These are phyloP conservation scores for Dicorynia guianensis DNA, from an alignment of 306 rosid species.

Conservation along the genomic window DNA sequence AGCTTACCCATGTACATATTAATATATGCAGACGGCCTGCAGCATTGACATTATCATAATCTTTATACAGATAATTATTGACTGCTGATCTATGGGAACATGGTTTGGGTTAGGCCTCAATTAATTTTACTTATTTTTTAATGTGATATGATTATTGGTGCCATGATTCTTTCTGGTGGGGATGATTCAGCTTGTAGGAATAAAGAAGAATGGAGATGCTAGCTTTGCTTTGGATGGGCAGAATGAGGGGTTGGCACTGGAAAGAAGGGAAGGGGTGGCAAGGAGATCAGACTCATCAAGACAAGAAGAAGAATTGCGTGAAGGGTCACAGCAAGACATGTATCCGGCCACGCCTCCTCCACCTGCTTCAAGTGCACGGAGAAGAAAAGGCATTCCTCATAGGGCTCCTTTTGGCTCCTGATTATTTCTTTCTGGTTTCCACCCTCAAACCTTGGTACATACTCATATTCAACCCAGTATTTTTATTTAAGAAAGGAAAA, in stretches of 20 bases:
- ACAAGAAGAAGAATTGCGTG: slow-evolving; percentile 71
- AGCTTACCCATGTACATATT: neutral
- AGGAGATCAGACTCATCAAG: slow-evolving; percentile 48
- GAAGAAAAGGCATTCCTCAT: slow-evolving; percentile 98
- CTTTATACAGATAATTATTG: slow-evolving; percentile 7
- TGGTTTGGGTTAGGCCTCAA: slow-evolving; percentile 18
- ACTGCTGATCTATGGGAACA: slow-evolving; percentile 28
- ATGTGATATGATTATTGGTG: too few relatives aligned
- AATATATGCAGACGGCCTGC: neutral
- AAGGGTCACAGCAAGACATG: slow-evolving; percentile 78
- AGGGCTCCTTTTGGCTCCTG: slow-evolving; percentile 91
- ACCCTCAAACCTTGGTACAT: slow-evolving; percentile 38
- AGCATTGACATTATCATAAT: slow-evolving; percentile 31
- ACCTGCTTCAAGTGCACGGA: slow-evolving; percentile 79
- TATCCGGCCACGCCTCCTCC: slow-evolving; percentile 79
- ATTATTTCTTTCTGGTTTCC: slow-evolving; percentile 1
- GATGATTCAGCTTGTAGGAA: slow-evolving; percentile 70
- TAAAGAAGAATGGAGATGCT: slow-evolving; percentile 84
- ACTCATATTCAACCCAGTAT: slow-evolving; percentile 39
- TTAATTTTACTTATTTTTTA: neutral
- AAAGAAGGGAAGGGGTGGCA: slow-evolving; percentile 52
- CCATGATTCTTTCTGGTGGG: slow-evolving; percentile 6
- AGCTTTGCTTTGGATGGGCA: slow-evolving; percentile 67
- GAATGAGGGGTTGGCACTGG: slow-evolving; percentile 54
- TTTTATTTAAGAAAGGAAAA: slow-evolving; percentile 10